Percentiles rank a stretch among this genome's conserved stretches.
Conservation (phyloP, 345 rosid species). For the Anacardium occidentale region DNA sequence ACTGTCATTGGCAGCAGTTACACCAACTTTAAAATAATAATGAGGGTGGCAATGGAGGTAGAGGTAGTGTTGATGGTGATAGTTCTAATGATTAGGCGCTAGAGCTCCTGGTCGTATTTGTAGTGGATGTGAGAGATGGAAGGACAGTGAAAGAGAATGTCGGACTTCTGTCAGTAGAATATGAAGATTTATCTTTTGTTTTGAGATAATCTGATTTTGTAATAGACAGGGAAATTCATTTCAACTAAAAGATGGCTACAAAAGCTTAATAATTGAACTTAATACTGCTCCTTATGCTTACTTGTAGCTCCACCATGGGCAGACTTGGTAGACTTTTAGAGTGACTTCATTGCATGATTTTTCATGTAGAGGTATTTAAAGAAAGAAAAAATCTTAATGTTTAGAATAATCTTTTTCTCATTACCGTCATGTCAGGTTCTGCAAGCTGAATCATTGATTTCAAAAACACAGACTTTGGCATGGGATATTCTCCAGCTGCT, state of each 20-base stretch:
- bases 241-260: background rate
- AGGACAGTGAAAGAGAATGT: background rate
- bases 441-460: conserved; percentile 67
- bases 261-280: background rate
- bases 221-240: background rate
- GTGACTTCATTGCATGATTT: background rate
- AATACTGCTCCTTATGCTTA: background rate
- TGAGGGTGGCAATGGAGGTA: background rate
- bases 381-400: background rate
- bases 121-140: background rate
- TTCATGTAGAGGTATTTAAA: no score
- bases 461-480: conserved; percentile 57
- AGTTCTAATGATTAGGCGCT: background rate
- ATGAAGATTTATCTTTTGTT: background rate
- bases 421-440: conserved; percentile 55
- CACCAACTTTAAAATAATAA: background rate
- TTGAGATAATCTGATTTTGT: background rate
- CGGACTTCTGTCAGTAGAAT: background rate
- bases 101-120: background rate
- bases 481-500: conserved; percentile 59
- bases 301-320: background rate
- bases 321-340: background rate
- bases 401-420: conserved; percentile 15
- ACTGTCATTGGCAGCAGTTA: background rate
- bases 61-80: background rate